Percentiles rank a stretch among this genome's conserved stretches.
Conservation (phyloP, 225 moss, liverwort and hornwort genomes). For the Pseudisothecium myosuroides region DNA sequence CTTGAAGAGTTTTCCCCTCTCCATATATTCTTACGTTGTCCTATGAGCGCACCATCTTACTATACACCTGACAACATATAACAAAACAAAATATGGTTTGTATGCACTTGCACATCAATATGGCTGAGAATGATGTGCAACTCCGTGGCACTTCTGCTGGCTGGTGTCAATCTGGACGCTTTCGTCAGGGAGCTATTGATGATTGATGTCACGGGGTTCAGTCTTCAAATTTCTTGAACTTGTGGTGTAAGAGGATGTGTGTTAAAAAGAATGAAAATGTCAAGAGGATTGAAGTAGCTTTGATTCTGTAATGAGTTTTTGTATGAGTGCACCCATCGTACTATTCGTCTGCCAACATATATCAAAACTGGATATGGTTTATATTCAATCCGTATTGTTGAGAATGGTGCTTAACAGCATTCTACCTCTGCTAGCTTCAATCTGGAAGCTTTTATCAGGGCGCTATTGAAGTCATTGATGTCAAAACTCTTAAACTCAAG, state of each 20-base stretch:
- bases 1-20: not conserved
- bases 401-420: not conserved
- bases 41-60: not conserved
- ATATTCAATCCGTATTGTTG: not conserved
- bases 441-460: not conserved
- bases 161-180: not conserved
- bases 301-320: not conserved
- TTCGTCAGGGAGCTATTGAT: not conserved
- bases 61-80: not conserved
- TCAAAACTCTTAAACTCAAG: not conserved
- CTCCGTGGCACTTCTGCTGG: not conserved
- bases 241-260: not conserved
- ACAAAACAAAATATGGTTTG: not conserved
- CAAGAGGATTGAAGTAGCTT: not conserved
- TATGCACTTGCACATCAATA: not conserved
- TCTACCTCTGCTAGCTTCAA: not conserved
- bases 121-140: not conserved
- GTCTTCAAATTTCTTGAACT: not conserved
- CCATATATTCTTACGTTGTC: not conserved
- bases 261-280: not conserved
- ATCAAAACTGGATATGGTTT: not conserved
- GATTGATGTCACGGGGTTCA: not conserved
- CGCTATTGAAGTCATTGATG: not conserved
- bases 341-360: not conserved
- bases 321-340: not conserved